Evolutionary conservation across 495 filamentous ascomycete genomes (phyloP), one percentile per base, ranked within the genome.

Genomic region (Penicillium riverlandense): DNA sequence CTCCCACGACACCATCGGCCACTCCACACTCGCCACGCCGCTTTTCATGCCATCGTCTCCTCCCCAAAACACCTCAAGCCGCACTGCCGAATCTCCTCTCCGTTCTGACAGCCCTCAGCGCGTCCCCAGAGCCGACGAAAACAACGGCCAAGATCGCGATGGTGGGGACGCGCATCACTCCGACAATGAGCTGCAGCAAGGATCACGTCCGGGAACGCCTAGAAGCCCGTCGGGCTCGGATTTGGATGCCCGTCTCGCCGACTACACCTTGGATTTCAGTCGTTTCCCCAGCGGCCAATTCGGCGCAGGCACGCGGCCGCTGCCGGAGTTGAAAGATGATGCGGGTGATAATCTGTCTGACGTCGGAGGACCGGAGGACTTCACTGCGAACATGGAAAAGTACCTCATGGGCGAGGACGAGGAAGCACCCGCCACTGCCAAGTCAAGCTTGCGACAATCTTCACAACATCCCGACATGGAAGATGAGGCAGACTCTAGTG

Each of bases 281-380:
- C 63, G 63, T 37, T 67, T 75, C 29, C 62, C 68, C 7, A 68
- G 69, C 37, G 63, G 60, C 22, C 56, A 66, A 7, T 58, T 54
- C 22, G 62, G 55, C 1, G 39, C 56, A 28, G 63, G 67, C n/a
- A 61, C 59, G 1, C 48, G 52, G 1, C 44, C 47, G 10, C 47
- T 65, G 6, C 57, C 52, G 2, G 65, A 70, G 6, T 45, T 55
- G 27, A 55, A 59, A 10, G 43, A 60, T 7, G 50, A 49, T 0
- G 50, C 54, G 11, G 63, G 70, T 9, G 58, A 66, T 10, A 50
- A 59, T 7, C 42, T 66, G 8, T 74, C 70, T 7, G 72, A 74
- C 42, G 67, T 74, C 15, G 72, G 70, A 6, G 74, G 74, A 0
- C 74, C 74, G 1, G 71, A 72, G 30, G 74, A 77, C 45, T 77